Conservation (phyloP, 345 rosid species). For the Citrus cavaleriei region DNA sequence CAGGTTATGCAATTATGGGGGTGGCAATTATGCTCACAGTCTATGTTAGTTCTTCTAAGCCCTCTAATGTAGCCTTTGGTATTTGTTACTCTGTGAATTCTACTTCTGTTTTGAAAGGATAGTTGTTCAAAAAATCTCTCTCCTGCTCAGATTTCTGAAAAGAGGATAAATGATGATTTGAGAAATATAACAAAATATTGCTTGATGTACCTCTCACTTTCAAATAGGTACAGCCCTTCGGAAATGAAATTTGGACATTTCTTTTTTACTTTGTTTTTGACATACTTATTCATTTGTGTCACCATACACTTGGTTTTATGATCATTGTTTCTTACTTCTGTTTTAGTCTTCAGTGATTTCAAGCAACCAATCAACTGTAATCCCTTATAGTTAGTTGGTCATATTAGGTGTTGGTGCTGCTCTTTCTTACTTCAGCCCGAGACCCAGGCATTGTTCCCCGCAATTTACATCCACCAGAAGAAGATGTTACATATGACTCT, state of each 20-base stretch:
- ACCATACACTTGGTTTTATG: neutral
- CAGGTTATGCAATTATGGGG: slow-evolving; percentile 35
- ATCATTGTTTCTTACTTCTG: neutral
- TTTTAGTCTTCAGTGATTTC: neutral
- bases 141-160: neutral
- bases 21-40: slow-evolving; percentile 39
- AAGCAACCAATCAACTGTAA: neutral
- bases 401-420: slow-evolving; percentile 42
- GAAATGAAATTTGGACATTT: neutral
- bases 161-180: neutral
- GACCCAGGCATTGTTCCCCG: slow-evolving; percentile 61
- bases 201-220: neutral
- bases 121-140: neutral
- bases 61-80: neutral
- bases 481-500: slow-evolving; percentile 31
- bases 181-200: neutral
- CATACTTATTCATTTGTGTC: neutral
- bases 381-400: slow-evolving; percentile 11
- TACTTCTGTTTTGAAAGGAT: neutral
- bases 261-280: neutral
- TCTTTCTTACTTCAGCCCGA: slow-evolving; percentile 42
- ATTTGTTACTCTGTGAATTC: neutral
- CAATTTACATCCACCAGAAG: slow-evolving; percentile 45
- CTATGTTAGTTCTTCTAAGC: slow-evolving; percentile 38
- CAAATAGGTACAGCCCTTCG: neutral